Base-by-base conservation (phyloP, 1,139 yeast species). In the Magnusiomyces suaveolens region DNA sequence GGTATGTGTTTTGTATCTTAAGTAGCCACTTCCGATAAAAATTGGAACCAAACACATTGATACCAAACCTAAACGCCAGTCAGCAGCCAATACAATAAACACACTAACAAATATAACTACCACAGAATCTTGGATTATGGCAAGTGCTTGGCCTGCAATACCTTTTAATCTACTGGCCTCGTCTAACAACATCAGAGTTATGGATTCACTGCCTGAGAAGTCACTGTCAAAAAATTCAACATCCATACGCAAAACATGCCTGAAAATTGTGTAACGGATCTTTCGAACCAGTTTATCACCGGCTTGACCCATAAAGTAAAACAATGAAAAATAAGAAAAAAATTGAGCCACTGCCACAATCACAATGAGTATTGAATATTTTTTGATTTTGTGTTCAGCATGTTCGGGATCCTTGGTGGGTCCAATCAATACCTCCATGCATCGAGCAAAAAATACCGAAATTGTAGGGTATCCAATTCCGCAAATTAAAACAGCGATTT, bases 71-170 rank as follows among this genome's bases (percentile, higher is more conserved):
- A 83, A 58, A 81, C 82, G 49, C 88, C 77, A 46, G 84, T 83
- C 65, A 81, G 75, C 69, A 75, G 83, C 75, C 83, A 81, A 53
- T 81, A 87, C 57, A 79, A 85, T 64, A 75, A 78, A 64, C 79
- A 82, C 92, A 81, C 94, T 89, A 79, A 72, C 75, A 43, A 71
- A 82, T 1, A 89, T 78, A 26, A 82, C 75, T 43, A 94, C 89
- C 2, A 86, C 80, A 18, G 80, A 74, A 20, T 95, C 95, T 59
- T 85, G 79, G 52, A 89, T 80, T 2, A 85, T 73, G 16, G 95
- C 87, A 56, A 94, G 77, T 49, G 86, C 83, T 26, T 95, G 95
- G 66, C 92, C 97, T 44, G 94, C 85, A 44, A 88, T 77, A 1
- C 95, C 83, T 29, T 89, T 85, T 64, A 89, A 75, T 60, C 89